Percentiles rank a stretch among this genome's conserved stretches.
Evolutionary conservation across 345 rosid genomes (phyloP).

Genomic region (Rhizophora apiculata): DNA sequence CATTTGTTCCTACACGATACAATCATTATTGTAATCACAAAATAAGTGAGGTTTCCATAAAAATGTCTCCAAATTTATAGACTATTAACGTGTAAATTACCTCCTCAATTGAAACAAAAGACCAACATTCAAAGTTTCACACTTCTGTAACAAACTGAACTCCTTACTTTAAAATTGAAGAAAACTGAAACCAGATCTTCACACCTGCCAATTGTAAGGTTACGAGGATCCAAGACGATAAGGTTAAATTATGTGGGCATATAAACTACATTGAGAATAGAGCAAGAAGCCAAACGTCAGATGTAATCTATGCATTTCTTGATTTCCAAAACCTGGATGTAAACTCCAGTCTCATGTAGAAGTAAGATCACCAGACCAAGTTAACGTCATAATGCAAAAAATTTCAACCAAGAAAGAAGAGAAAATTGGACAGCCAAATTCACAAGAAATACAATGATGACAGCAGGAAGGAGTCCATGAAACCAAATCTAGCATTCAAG

Average conservation of each 20-base stretch:
- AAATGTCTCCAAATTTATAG: background rate
- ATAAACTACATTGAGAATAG: background rate
- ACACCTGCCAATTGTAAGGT: constrained; percentile 14
- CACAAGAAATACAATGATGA: background rate
- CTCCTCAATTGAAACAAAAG: constrained; percentile 13
- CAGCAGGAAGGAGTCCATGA: background rate
- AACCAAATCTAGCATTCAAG: constrained; percentile 5
- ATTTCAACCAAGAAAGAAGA: background rate
- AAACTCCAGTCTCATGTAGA: background rate
- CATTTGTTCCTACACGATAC: constrained; percentile 18
- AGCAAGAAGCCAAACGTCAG: background rate
- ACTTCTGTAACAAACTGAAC: constrained; percentile 10
- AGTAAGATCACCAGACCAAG: background rate
- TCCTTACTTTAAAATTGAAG: constrained; percentile 9
- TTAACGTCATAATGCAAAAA: background rate
- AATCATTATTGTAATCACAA: background rate
- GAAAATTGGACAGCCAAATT: background rate
- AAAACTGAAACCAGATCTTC: constrained; percentile 28
- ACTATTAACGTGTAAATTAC: constrained; percentile 15
- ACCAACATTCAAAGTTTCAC: background rate
- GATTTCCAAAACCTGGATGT: constrained; percentile 1
- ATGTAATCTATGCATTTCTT: background rate
- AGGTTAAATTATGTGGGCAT: too few species aligned
- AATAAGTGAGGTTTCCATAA: background rate
- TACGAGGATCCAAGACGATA: background rate